A percentile compares a stretch with the other conserved stretches of the same genome.
phyloP scores from a whole-genome alignment of 192 early-diverging fungal species.

The Backusella luteola region DNA sequence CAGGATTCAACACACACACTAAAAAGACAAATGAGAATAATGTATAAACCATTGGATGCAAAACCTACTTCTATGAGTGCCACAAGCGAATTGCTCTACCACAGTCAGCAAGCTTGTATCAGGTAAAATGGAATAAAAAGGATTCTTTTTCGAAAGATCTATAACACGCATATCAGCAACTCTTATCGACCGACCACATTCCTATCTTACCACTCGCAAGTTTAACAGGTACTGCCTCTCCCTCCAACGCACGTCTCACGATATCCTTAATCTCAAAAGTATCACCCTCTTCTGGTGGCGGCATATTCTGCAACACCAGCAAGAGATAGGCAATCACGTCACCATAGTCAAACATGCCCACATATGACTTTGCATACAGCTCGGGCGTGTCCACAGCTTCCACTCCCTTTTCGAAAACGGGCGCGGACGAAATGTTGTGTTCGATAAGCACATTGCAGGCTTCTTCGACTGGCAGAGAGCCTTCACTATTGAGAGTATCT shows the following conservation, averaged over 20 bases:
- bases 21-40: too few species aligned
- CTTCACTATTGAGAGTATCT: slow-evolving; percentile 38
- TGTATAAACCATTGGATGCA: too few species aligned
- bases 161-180: not conserved
- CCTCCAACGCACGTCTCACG: slow-evolving; percentile 46
- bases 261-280: slow-evolving; percentile 59
- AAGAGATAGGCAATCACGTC: slow-evolving; percentile 80
- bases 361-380: slow-evolving; percentile 48
- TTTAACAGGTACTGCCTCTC: slow-evolving; percentile 58
- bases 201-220: slow-evolving; percentile 53
- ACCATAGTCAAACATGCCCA: slow-evolving; percentile 88
- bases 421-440: slow-evolving; percentile 77
- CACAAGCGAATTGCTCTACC: slow-evolving; percentile 69
- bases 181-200: not conserved
- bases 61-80: slow-evolving; percentile 66
- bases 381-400: not conserved
- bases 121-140: slow-evolving; percentile 78
- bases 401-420: slow-evolving; percentile 60
- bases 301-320: slow-evolving; percentile 56
- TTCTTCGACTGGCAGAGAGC: slow-evolving; percentile 59
- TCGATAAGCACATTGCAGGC: slow-evolving; percentile 72
- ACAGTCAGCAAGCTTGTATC: slow-evolving; percentile 73
- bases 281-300: slow-evolving; percentile 35
- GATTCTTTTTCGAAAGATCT: slow-evolving; percentile 79
- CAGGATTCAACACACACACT: slow-evolving; percentile 69